Base-by-base conservation (phyloP, 129 eudicot genomes). In the Apium graveolens region DNA sequence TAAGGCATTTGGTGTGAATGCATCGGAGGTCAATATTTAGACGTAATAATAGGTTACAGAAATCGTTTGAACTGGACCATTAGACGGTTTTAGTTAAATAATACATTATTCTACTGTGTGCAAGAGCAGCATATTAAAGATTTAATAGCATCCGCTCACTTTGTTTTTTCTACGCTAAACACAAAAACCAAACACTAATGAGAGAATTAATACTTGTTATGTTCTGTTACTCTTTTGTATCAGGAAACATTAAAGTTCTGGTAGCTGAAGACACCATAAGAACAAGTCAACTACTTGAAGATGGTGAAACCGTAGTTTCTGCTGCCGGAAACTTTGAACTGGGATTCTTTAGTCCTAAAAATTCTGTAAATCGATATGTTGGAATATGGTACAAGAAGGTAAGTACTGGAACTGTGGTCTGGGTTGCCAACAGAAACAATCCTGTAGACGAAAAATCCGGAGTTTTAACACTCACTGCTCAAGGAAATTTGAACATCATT, bases 381-480 rank as follows among this genome's bases (percentile, higher is more conserved):
- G 81, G 75, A 10, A 78, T 78, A 42, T 68, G 75, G 81, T 78
- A 65, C 75, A 78, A 78, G 60, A 78, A 65, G 43, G 21, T 62
- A 11, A 51, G 62, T 41, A 26, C 44, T 31, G 81, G 65, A 26
- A 78, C 74, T 5, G 46, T 63, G 27, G 81, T 78, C 32, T 78
- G 81, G 75, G 39, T 63, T 31, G 81, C 81, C 44, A 78, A 45
- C 63, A 65, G 81, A 45, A 49, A 78, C 49, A 31, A 29, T 27
- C 75, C 75, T 7, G 5, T 78, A 39, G 20, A 44, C 13, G 20
- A 78, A 3, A 44, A 72, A 14, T 78, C 81, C 13, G 65, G 81
- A 16, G 55, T 39, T 60, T 44, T 77, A 41, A 77, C 51, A 38
- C 35, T 78, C 24, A 60, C 80, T 37, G 21, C 20, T 41, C 55